A percentile compares a stretch with the other conserved stretches of the same genome.
Conservation (phyloP, 176 grass and related monocot genomes). For the bread wheat (Triticum aestivum) region DNA sequence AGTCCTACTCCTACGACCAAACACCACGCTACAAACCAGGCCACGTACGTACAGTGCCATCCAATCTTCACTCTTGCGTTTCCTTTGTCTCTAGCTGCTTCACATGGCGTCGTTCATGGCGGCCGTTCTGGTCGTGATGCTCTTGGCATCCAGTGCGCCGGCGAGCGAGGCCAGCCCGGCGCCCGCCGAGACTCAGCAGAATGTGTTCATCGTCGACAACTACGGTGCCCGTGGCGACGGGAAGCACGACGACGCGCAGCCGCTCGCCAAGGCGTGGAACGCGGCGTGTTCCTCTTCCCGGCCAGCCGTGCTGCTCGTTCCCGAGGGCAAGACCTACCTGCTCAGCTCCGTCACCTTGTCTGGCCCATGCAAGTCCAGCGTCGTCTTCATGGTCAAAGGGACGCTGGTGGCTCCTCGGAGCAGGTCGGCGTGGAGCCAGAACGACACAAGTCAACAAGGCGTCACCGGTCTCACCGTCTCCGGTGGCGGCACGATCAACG, state of each 20-base stretch:
- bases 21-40: not conserved
- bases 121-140: not conserved
- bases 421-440: conserved; percentile 31
- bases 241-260: conserved; percentile 48
- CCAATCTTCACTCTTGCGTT: not conserved
- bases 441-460: not conserved
- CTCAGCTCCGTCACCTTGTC: conserved; percentile 39
- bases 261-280: conserved; percentile 48
- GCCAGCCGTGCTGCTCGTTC: conserved; percentile 52
- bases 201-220: conserved; percentile 43
- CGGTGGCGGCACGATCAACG: conserved; percentile 56
- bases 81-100: not conserved
- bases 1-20: not conserved
- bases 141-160: not conserved
- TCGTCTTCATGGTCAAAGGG: conserved; percentile 46
- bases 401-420: conserved; percentile 56
- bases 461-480: conserved; percentile 31
- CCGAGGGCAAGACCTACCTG: conserved; percentile 48
- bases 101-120: not conserved
- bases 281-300: conserved; percentile 50
- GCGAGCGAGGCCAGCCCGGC: not conserved
- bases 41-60: not conserved
- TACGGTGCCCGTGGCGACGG: conserved; percentile 58
- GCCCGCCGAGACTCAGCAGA: not conserved
- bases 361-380: conserved; percentile 61